These are phyloP conservation scores for Trapa bicornis DNA, from an alignment of 345 rosid species.

Conservation along the genomic window DNA sequence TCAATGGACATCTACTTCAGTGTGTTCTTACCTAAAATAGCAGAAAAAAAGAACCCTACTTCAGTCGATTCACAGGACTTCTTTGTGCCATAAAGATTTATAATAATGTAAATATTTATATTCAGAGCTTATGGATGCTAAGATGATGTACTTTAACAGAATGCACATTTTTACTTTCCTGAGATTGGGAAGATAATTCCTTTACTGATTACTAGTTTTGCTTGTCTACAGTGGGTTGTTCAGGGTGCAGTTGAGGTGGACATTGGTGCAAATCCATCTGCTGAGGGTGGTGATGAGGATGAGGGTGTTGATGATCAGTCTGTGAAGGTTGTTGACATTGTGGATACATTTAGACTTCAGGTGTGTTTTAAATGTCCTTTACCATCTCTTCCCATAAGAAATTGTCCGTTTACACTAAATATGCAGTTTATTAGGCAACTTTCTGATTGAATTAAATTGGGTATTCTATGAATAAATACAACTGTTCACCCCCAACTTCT, in stretches of 20 bases:
- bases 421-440: background rate
- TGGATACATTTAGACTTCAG: constrained; percentile 98
- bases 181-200: background rate
- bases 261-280: constrained; percentile 97
- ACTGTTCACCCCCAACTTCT: background rate
- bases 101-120: too few species aligned
- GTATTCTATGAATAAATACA: too few species aligned
- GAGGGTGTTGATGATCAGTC: constrained; percentile 85
- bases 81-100: too few species aligned
- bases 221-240: constrained; percentile 56
- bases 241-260: constrained; percentile 62
- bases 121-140: too few species aligned
- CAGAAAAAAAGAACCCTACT: too few species aligned
- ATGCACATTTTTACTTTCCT: background rate
- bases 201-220: background rate
- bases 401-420: too few species aligned
- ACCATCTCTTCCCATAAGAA: background rate
- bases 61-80: too few species aligned
- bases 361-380: constrained; percentile 16
- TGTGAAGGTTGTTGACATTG: constrained; percentile 88
- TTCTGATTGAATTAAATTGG: background rate
- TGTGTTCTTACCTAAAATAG: too few species aligned
- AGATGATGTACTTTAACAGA: background rate
- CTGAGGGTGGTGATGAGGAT: constrained; percentile 71
- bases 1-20: too few species aligned